Percentiles rank a stretch among this genome's conserved stretches.
These are phyloP conservation scores for Pseudocercospora crystallina DNA, from an alignment of 2,329 filamentous ascomycete genomes.

Conservation along the genomic window DNA sequence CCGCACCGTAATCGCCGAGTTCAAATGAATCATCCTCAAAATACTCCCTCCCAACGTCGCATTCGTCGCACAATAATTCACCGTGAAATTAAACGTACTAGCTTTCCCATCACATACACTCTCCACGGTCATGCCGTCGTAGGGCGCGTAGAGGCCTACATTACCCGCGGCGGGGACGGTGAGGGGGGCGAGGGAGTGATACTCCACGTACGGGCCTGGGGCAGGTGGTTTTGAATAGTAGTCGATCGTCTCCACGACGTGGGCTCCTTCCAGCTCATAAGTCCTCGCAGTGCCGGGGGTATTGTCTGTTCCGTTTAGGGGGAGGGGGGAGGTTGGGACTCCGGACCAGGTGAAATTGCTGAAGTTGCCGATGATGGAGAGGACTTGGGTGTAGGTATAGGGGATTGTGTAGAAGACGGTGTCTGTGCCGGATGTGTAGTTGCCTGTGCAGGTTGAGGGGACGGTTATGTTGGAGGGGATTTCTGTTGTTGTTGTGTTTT, in stretches of 20 bases:
- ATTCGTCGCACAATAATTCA: conserved; percentile 24
- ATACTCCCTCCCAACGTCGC: conserved; percentile 4
- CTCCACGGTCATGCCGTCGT: conserved; percentile 14
- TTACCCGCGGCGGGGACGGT: conserved; percentile 10
- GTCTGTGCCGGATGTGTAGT: conserved; percentile 17
- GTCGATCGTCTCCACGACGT: conserved; percentile 22
- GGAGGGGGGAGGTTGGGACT: conserved; percentile 12
- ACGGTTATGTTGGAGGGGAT: conserved; percentile 1
- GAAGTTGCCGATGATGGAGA: conserved; percentile 25
- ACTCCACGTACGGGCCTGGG: conserved; percentile 20
- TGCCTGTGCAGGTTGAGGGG: conserved; percentile 16
- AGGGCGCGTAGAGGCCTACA: conserved; percentile 18
- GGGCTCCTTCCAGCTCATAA: conserved; percentile 19
- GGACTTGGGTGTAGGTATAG: conserved; percentile 25
- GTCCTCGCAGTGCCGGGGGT: conserved; percentile 20
- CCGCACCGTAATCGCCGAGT: conserved; percentile 18
- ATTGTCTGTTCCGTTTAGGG: conserved; percentile 21
- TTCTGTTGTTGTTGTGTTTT: not conserved
- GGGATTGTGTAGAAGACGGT: conserved; percentile 23
- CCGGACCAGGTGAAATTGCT: conserved; percentile 24
- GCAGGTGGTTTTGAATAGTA: conserved; percentile 18
- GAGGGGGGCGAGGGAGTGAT: conserved; percentile 22
- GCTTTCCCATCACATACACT: conserved; percentile 22
- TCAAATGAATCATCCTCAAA: conserved; percentile 20
- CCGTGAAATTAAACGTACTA: conserved; percentile 19